These are phyloP conservation scores for Hyaloscypha variabilis DNA, from an alignment of 495 filamentous ascomycete species.

Conservation along the genomic window DNA sequence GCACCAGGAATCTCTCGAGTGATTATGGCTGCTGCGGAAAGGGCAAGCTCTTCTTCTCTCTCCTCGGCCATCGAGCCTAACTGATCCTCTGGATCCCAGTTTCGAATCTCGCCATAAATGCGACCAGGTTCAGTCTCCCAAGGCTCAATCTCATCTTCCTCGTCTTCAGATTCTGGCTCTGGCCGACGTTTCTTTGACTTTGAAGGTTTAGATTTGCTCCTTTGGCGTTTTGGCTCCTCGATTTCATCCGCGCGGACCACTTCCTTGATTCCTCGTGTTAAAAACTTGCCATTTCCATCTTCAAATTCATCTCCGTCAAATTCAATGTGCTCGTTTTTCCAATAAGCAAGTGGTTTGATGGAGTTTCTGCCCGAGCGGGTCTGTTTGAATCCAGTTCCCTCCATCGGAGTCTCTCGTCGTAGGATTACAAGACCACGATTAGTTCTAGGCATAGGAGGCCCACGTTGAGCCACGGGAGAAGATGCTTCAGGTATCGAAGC, in stretches of 20 bases:
- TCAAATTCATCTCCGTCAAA: slow-evolving; percentile 61
- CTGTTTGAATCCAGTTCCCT: slow-evolving; percentile 44
- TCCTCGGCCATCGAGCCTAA: slow-evolving; percentile 40
- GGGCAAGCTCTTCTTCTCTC: slow-evolving; percentile 70
- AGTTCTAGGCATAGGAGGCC: slow-evolving; percentile 53
- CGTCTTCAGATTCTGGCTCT: slow-evolving; percentile 20
- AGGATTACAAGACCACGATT: slow-evolving; percentile 69
- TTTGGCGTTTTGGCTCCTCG: slow-evolving; percentile 33
- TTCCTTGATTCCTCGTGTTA: slow-evolving; percentile 69
- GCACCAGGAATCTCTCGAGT: slow-evolving; percentile 74
- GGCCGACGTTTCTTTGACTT: slow-evolving; percentile 17
- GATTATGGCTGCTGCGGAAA: slow-evolving; percentile 72
- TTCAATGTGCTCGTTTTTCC: slow-evolving; percentile 80
- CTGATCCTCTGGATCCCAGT: slow-evolving; percentile 48
- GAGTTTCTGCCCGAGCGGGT: slow-evolving; percentile 57
- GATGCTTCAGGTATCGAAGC: slow-evolving; percentile 33
- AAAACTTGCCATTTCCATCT: slow-evolving; percentile 45
- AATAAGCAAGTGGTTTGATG: slow-evolving; percentile 80
- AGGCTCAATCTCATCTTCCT: slow-evolving; percentile 44
- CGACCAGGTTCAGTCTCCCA: slow-evolving; percentile 52
- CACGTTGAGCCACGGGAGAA: slow-evolving; percentile 38
- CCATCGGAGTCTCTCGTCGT: slow-evolving; percentile 66
- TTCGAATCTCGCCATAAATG: slow-evolving; percentile 46
- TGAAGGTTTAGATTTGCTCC: slow-evolving; percentile 15
- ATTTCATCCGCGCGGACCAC: slow-evolving; percentile 73